Evolutionary conservation across 345 rosid genomes (phyloP).

Genomic region (Arabis hirsuta): DNA sequence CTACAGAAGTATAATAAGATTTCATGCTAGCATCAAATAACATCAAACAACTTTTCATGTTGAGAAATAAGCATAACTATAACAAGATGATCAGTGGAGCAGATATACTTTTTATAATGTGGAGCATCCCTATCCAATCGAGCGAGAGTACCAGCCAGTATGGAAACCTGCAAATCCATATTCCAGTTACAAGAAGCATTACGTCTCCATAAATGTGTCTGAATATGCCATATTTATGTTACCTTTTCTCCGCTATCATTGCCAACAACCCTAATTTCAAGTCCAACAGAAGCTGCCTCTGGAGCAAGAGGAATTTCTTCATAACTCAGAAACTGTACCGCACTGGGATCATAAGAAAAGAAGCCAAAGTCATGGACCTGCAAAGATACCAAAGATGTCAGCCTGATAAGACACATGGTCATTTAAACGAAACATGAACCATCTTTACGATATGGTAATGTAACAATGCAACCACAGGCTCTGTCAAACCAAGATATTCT

Average conservation of each 20-base stretch:
- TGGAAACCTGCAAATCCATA: slow-evolving; percentile 73
- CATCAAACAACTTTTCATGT: slow-evolving; percentile 18
- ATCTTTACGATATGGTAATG: not conserved
- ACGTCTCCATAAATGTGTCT: slow-evolving; percentile 4
- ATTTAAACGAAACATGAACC: slow-evolving; percentile 7
- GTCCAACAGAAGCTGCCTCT: slow-evolving; percentile 90
- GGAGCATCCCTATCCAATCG: slow-evolving; percentile 99
- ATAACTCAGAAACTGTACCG: slow-evolving; percentile 74
- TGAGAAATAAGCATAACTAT: slow-evolving; percentile 25
- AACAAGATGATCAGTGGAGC: slow-evolving; percentile 28
- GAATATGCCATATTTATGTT: slow-evolving; percentile 29
- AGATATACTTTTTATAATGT: slow-evolving; percentile 70
- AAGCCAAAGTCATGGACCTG: slow-evolving; percentile 99
- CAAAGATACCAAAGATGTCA: slow-evolving; percentile 37
- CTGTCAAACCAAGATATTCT: slow-evolving; percentile 4
- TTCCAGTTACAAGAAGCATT: slow-evolving; percentile 28
- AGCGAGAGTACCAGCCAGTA: slow-evolving; percentile 94
- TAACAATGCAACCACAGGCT: slow-evolving; percentile 11
- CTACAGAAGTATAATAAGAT: not conserved
- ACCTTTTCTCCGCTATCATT: slow-evolving; percentile 99
- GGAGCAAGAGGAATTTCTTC: slow-evolving; percentile 98
- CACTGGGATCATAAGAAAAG: slow-evolving; percentile 81
- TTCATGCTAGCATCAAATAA: slow-evolving; percentile 6
- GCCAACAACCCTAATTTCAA: slow-evolving; percentile 95
- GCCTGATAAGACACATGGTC: slow-evolving; percentile 25